Evolutionary conservation across 805 yeast species (phyloP).

Genomic region (Candida xiaguanensis): DNA sequence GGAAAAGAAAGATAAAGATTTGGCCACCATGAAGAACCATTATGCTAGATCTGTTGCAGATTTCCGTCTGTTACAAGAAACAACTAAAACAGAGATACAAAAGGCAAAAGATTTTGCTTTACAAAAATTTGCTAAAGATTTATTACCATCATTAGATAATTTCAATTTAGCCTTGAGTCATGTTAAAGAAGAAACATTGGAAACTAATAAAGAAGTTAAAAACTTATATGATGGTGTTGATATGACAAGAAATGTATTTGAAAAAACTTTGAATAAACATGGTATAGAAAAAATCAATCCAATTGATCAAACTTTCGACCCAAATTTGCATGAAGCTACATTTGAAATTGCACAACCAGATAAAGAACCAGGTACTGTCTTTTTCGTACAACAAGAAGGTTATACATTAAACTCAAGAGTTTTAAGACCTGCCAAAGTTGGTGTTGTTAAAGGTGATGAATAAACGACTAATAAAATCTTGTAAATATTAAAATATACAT

Average conservation of each 20-base stretch:
- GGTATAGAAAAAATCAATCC: slow-evolving; percentile 83
- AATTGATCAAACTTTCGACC: slow-evolving; percentile 80
- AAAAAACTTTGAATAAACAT: slow-evolving; percentile 74
- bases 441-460: slow-evolving; percentile 64
- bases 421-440: slow-evolving; percentile 93
- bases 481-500: not conserved
- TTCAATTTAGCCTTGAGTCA: slow-evolving; percentile 81
- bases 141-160: slow-evolving; percentile 86
- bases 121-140: slow-evolving; percentile 87
- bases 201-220: slow-evolving; percentile 59
- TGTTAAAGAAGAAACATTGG: slow-evolving; percentile 60
- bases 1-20: slow-evolving; percentile 63
- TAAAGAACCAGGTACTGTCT: slow-evolving; percentile 88
- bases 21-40: slow-evolving; percentile 78
- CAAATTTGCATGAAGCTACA: slow-evolving; percentile 89
- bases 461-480: slow-evolving; percentile 1
- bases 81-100: slow-evolving; percentile 81
- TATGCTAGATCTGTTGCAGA: slow-evolving; percentile 84
- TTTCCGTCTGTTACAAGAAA: slow-evolving; percentile 87
- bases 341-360: slow-evolving; percentile 84
- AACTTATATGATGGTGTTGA: slow-evolving; percentile 83
- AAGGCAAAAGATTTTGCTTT: slow-evolving; percentile 88
- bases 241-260: slow-evolving; percentile 85
- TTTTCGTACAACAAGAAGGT: slow-evolving; percentile 90
- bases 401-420: slow-evolving; percentile 83